phyloP scores from a whole-genome alignment of 2,329 filamentous ascomycete genomes.

The Ascochyta rabiei region DNA sequence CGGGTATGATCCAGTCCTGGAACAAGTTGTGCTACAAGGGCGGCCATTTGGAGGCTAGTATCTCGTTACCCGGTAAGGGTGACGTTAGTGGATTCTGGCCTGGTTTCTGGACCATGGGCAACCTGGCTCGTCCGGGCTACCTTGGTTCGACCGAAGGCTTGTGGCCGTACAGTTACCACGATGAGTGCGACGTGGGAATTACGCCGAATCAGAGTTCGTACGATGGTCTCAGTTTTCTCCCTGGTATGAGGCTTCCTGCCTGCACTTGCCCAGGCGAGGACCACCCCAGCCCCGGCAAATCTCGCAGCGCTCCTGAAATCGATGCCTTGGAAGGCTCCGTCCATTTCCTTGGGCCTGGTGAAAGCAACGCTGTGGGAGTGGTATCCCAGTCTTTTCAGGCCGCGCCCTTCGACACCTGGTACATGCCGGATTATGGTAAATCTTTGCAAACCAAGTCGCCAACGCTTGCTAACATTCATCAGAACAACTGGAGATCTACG shows the following conservation, averaged over 20 bases:
- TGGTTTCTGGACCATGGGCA: constrained; percentile 78
- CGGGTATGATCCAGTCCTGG: constrained; percentile 77
- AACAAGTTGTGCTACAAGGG: constrained; percentile 76
- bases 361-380: constrained; percentile 61
- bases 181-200: constrained; percentile 72
- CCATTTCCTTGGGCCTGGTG: constrained; percentile 56
- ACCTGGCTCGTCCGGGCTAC: constrained; percentile 72
- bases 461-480: not conserved
- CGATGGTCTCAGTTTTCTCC: constrained; percentile 70
- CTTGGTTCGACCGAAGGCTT: constrained; percentile 72
- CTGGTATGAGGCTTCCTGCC: constrained; percentile 72
- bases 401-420: constrained; percentile 74
- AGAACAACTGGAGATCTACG: constrained; percentile 70
- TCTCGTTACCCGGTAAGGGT: constrained; percentile 71
- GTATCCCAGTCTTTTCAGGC: constrained; percentile 72
- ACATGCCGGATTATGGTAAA: constrained; percentile 63
- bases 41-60: constrained; percentile 71
- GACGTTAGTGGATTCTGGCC: constrained; percentile 75
- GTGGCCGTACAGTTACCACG: constrained; percentile 76
- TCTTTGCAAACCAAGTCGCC: not conserved
- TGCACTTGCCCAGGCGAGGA: constrained; percentile 70
- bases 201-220: constrained; percentile 73
- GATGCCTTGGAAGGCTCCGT: constrained; percentile 74
- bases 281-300: constrained; percentile 69
- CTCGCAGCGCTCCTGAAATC: constrained; percentile 72